Base-by-base conservation (phyloP, 768 basidiomycete genomes). In the Suillus spraguei region DNA sequence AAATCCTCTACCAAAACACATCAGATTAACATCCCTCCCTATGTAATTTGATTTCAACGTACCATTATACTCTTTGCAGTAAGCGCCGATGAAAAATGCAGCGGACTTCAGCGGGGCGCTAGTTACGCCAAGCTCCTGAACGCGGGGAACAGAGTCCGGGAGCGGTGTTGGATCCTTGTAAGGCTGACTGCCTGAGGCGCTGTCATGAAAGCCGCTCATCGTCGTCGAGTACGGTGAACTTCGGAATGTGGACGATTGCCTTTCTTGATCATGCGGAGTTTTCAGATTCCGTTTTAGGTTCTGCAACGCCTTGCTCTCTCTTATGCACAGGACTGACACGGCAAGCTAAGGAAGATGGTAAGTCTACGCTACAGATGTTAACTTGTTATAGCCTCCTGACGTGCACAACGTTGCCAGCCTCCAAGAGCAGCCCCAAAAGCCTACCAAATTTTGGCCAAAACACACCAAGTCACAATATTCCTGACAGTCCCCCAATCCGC, bases 51-150 rank as follows among this genome's bases (percentile, higher is more conserved):
- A 44, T 11, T 8, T 28, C 56, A 36, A 79, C 91, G 60, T 65
- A 98, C 97, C 97, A 79, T 97, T 99, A 80, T 88, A 97, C 63
- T 95, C 92, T 78, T 94, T 94, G 86, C 97, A 99, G 75, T 94
- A 86, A 42, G 92, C 90, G 35, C 95, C 97, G 74, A 99, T 88
- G 80, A 98, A 98, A 86, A 98, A 99, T 9, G 94, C 91, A 1
- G 97, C 95, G 69, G 91, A 93, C 82, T 99, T 98, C 71, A 99
- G 81, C 2, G 97, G 97, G 64, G 89, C 97, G 67, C 94, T 96
- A 1, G 94, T 94, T 50, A 81, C 83, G 47, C 96, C 97, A 52
- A 99, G 78, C 78, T 99, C 97, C 64, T 86, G 82, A 42, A 98
- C 93, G 71, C 87, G 88, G 39, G 96, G 95, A 20, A 89, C 67